phyloP scores from a whole-genome alignment of 2,329 filamentous ascomycete species.

The Colletotrichum shisoi region DNA sequence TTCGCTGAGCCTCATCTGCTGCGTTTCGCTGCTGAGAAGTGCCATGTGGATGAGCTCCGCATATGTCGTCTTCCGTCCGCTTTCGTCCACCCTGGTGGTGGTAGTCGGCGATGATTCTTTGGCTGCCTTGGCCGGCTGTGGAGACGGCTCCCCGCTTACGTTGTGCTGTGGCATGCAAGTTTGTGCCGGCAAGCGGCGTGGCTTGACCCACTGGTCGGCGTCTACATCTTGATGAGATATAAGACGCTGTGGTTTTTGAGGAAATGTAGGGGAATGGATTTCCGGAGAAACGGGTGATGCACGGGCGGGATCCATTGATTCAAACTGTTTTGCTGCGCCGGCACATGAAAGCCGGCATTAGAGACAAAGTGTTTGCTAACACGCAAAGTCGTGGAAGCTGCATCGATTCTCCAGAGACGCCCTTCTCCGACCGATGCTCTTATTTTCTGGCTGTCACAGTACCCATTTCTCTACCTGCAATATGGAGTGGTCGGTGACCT shows the following conservation, averaged over 20 bases:
- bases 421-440: neutral
- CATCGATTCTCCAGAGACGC: neutral
- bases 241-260: no score
- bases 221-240: no score
- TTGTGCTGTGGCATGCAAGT: neutral
- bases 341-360: neutral
- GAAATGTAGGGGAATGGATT: no score
- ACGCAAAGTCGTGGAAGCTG: neutral
- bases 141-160: neutral
- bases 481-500: neutral
- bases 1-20: neutral
- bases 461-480: neutral
- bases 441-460: slow-evolving; percentile 2
- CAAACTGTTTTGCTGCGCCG: neutral
- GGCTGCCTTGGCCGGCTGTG: neutral
- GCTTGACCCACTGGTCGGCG: no score
- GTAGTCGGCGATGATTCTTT: neutral
- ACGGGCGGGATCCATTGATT: neutral
- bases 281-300: neutral
- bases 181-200: neutral
- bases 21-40: neutral
- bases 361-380: neutral
- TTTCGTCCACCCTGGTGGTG: neutral
- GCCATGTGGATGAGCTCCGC: neutral
- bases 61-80: slow-evolving; percentile 2